phyloP scores from a whole-genome alignment of 1,284 basidiomycete species.

The Rhodotorula sp. region DNA sequence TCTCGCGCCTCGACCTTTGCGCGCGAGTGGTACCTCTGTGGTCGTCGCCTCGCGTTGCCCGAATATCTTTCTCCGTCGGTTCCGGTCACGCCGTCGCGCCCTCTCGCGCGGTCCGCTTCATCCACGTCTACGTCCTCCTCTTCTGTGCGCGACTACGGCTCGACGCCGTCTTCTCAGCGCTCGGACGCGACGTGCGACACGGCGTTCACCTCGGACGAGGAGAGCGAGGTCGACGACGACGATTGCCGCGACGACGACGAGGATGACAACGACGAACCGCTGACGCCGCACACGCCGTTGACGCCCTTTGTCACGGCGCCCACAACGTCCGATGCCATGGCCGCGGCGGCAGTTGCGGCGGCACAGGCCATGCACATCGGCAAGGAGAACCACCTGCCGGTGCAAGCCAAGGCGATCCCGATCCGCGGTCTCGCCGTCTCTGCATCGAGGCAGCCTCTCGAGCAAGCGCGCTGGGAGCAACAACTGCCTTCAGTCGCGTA shows the following conservation, averaged over 20 bases:
- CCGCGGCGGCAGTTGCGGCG: not conserved
- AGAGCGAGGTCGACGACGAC: slow-evolving; percentile 24
- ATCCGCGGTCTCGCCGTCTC: slow-evolving; percentile 8
- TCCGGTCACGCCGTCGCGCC: slow-evolving; percentile 41
- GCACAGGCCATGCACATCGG: not conserved
- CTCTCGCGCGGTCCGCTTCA: slow-evolving; percentile 19
- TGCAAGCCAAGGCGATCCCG: not conserved
- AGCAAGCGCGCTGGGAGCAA: slow-evolving; percentile 37
- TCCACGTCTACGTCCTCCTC: slow-evolving; percentile 23
- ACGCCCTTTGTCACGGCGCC: slow-evolving; percentile 29
- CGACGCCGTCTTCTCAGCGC: slow-evolving; percentile 14
- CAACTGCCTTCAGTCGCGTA: not conserved
- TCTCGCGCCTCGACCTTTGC: slow-evolving; percentile 89
- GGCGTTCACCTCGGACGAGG: slow-evolving; percentile 28
- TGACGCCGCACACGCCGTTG: slow-evolving; percentile 32
- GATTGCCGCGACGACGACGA: slow-evolving; percentile 17
- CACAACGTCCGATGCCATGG: slow-evolving; percentile 24
- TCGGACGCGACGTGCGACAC: slow-evolving; percentile 29
- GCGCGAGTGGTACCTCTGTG: slow-evolving; percentile 78
- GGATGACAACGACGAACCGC: slow-evolving; percentile 27
- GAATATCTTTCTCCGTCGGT: slow-evolving; percentile 22
- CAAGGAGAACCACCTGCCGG: not conserved
- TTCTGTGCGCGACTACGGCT: slow-evolving; percentile 22
- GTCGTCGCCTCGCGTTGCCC: slow-evolving; percentile 52
- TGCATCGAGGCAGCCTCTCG: slow-evolving; percentile 17